Base-by-base conservation (phyloP, 1,139 yeast genomes). In the Protomyces gravidus region DNA sequence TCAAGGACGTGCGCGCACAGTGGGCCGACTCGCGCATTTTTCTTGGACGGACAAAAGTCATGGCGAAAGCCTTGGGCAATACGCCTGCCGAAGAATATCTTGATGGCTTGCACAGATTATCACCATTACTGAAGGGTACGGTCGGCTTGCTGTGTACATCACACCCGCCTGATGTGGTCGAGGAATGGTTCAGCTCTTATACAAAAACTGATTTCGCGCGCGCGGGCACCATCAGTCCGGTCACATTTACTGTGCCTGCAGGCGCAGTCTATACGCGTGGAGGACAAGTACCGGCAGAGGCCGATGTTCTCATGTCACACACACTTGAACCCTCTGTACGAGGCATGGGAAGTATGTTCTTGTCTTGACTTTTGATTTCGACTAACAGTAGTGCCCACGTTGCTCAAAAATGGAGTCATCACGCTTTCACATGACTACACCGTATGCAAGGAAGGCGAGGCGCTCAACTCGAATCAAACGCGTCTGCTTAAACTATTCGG, bases 231-330 rank as follows among this genome's bases (percentile, higher is more conserved):
- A 82, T 75, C 68, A 80, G 96, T 3, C 95, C 97, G 60, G 76
- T 90, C 65, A 84, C 86, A 61, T 89, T 92, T 73, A 80, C 81
- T 6, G 79, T 92, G 56, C 97, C 98, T 32, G 89, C 80, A 62
- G 99, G 99, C 42, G 78, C 89, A 61, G 85, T 92, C 11, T 90
- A 89, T 72, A 88, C 97, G 15, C 84, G 96, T 72, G 99, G 97
- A 67, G 98, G 98, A 19, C 95, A 88, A 74, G 76, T 90, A 61
- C 80, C 96, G 32, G 75, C 73, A 27, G 97, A 89, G 71, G 97
- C 92, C 67, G 99, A 92, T 72, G 92, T 92, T 21, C 96, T 97
- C 67, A 83, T 92, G 88, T 85, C 95, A 11, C 98, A 92, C 71
- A 89, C 97, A 4, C 78, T 94, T 74, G 98, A 92, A 75, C 89